phyloP scores from a whole-genome alignment of 257 asterid genomes.

The Nicotiana otophora region DNA sequence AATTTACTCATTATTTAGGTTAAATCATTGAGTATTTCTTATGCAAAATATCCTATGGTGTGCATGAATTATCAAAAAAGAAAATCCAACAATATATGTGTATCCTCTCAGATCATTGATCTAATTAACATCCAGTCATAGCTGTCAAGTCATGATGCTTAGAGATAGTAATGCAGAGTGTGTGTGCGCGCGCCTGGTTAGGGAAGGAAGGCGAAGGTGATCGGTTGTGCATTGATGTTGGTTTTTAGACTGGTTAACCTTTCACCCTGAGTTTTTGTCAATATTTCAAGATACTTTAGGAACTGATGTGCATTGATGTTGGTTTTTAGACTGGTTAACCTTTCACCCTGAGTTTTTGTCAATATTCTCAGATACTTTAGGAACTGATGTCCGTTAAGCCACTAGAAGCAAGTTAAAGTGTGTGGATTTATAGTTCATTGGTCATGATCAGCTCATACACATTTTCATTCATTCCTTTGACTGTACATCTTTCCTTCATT shows the following conservation, averaged over 20 bases:
- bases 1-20: constrained; percentile 19
- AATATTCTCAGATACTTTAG: not conserved
- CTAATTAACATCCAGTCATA: not conserved
- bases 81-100: not conserved
- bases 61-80: not conserved
- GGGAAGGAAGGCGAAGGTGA: not conserved
- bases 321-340: not conserved
- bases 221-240: not conserved
- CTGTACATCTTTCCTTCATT: not conserved
- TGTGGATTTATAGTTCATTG: not conserved
- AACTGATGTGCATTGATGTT: not conserved
- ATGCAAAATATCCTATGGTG: not conserved
- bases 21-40: constrained; percentile 6
- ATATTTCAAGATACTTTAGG: not conserved
- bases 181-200: not conserved
- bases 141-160: not conserved
- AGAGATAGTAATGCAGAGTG: not conserved
- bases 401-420: not conserved
- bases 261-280: not conserved
- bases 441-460: not conserved
- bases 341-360: constrained; percentile 1
- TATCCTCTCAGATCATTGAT: constrained; percentile 1
- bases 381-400: not conserved
- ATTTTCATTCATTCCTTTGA: not conserved
- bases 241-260: not conserved